These are phyloP conservation scores for Dipteronia dyeriana DNA, from an alignment of 345 rosid species.

Conservation along the genomic window DNA sequence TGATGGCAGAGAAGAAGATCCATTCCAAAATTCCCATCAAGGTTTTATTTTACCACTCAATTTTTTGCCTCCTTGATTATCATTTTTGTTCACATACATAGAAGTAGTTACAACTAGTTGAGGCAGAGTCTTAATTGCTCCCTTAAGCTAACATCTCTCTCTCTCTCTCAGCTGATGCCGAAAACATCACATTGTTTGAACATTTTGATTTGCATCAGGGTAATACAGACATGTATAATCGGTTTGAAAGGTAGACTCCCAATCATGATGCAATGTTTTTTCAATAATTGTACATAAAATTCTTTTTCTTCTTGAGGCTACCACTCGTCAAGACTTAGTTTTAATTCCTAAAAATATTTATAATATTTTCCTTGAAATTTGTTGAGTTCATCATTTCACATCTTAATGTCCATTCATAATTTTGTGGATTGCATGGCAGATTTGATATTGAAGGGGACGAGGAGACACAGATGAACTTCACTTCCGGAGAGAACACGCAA, in stretches of 20 bases:
- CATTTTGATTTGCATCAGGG: conserved; percentile 56
- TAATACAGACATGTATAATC: conserved; percentile 45
- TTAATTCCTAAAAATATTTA: not conserved
- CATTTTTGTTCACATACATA: not conserved
- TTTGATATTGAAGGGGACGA: conserved; percentile 76
- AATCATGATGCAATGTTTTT: not conserved
- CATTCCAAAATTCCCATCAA: conserved; percentile 59
- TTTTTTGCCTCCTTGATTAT: not conserved
- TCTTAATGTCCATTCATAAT: not conserved
- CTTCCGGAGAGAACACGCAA: conserved; percentile 47
- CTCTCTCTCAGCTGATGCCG: conserved; percentile 62
- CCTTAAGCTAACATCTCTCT: conserved; percentile 18
- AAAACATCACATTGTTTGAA: conserved; percentile 68
- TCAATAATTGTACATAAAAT: not conserved
- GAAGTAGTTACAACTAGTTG: not conserved
- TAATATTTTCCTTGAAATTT: conserved; percentile 9
- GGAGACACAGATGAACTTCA: conserved; percentile 56
- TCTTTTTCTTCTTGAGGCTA: not conserved
- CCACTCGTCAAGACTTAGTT: not conserved
- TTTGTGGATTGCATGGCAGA: conserved; percentile 40
- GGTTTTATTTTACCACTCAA: conserved; percentile 39
- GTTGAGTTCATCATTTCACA: not conserved
- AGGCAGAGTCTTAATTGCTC: conserved; percentile 1
- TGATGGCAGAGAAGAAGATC: conserved; percentile 43
- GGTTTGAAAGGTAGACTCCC: conserved; percentile 59